These are phyloP conservation scores for Onygenales sp. DNA, from an alignment of 2,329 filamentous ascomycete species.

Conservation along the genomic window DNA sequence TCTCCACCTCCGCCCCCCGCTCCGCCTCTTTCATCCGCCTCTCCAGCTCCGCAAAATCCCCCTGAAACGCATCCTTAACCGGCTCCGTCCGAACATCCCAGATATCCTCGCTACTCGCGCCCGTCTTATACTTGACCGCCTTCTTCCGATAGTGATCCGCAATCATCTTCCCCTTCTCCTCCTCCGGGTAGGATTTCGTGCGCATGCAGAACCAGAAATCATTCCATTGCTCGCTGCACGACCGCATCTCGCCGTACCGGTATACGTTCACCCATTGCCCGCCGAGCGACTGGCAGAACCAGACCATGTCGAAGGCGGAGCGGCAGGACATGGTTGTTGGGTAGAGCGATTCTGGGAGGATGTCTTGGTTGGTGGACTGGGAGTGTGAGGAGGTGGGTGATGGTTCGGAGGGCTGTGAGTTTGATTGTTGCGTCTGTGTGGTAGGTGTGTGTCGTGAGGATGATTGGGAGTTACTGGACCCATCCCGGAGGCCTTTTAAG, in stretches of 20 bases:
- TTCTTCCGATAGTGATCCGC: constrained; percentile 59
- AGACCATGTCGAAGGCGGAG: constrained; percentile 81
- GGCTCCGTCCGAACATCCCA: constrained; percentile 66
- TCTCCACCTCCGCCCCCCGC: constrained; percentile 13
- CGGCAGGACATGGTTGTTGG: constrained; percentile 81
- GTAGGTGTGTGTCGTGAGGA: constrained; percentile 10
- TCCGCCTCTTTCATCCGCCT: constrained; percentile 33
- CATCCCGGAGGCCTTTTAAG: constrained; percentile 18
- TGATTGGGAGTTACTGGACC: constrained; percentile 25
- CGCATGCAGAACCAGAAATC: constrained; percentile 99
- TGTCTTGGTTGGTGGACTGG: constrained; percentile 18
- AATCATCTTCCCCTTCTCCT: constrained; percentile 51
- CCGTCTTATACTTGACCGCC: constrained; percentile 55
- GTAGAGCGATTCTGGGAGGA: constrained; percentile 60
- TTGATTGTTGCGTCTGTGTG: neutral
- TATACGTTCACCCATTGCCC: constrained; percentile 91
- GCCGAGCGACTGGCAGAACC: constrained; percentile 85
- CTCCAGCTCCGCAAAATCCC: constrained; percentile 34
- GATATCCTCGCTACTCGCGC: constrained; percentile 76
- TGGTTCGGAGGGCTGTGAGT: constrained; percentile 5
- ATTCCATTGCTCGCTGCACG: constrained; percentile 77
- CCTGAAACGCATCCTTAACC: constrained; percentile 43
- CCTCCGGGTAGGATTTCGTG: constrained; percentile 53
- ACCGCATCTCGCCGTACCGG: constrained; percentile 66
- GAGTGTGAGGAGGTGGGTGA: constrained; percentile 7